These are phyloP conservation scores for Aschersonia sp. DNA, from an alignment of 2,329 filamentous ascomycete species.

Conservation along the genomic window DNA sequence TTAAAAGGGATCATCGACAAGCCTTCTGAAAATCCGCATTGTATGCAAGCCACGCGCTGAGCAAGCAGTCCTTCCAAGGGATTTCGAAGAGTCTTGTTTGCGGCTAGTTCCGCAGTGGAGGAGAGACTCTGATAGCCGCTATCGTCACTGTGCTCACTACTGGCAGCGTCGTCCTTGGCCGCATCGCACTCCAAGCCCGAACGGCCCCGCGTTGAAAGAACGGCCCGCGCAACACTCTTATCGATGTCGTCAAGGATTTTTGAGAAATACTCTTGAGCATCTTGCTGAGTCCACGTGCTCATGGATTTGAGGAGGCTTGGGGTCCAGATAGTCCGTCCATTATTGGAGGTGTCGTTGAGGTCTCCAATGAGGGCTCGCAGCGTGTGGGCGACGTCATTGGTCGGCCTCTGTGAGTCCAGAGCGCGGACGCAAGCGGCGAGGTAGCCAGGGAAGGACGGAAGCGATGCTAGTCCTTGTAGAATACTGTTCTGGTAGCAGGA, in stretches of 20 bases:
- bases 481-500: conserved; percentile 98
- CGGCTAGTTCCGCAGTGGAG: conserved; percentile 20
- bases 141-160: conserved; percentile 39
- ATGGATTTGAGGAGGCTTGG: conserved; percentile 73
- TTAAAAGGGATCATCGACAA: conserved; percentile 88
- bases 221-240: conserved; percentile 49
- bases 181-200: conserved; percentile 25
- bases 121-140: conserved; percentile 39
- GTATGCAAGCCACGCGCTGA: conserved; percentile 76
- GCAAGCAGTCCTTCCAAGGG: conserved; percentile 80
- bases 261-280: conserved; percentile 94
- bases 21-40: conserved; percentile 77
- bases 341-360: conserved; percentile 55
- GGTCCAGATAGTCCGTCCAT: conserved; percentile 70
- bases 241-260: conserved; percentile 79
- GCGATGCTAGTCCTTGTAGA: conserved; percentile 67
- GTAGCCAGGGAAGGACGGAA: conserved; percentile 55
- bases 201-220: conserved; percentile 12
- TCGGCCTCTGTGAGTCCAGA: conserved; percentile 11
- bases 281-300: conserved; percentile 92
- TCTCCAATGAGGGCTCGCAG: conserved; percentile 54
- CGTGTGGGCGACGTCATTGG: conserved; percentile 26
- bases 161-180: conserved; percentile 24
- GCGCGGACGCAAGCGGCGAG: conserved; percentile 32
- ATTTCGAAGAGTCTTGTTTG: conserved; percentile 39